Evolutionary conservation across 2,329 filamentous ascomycete species (phyloP).

Genomic region (Clarireedia sp.): DNA sequence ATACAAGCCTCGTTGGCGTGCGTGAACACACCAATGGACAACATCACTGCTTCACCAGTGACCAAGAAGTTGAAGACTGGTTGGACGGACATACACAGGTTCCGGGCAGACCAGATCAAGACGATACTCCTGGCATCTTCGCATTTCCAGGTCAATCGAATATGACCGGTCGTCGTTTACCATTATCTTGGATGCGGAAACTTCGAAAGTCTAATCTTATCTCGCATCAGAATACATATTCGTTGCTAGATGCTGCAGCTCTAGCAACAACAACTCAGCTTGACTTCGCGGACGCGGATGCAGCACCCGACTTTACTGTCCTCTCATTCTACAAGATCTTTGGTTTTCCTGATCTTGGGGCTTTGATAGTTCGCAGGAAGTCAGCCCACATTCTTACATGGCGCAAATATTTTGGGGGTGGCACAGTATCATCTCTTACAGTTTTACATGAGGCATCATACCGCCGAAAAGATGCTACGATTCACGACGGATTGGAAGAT

Average conservation of each 20-base stretch:
- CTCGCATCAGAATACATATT: constrained; percentile 41
- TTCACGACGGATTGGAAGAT: constrained; percentile 81
- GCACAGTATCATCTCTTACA: constrained; percentile 83
- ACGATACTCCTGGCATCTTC: constrained; percentile 44
- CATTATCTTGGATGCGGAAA: constrained; percentile 56
- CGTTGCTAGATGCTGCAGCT: constrained; percentile 79
- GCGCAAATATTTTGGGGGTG: constrained; percentile 82
- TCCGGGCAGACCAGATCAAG: constrained; percentile 24
- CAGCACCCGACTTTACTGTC: constrained; percentile 74
- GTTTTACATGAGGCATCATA: constrained; percentile 66
- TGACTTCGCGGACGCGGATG: constrained; percentile 53
- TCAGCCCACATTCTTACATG: constrained; percentile 55
- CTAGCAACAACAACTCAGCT: constrained; percentile 69
- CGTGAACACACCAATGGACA: constrained; percentile 61
- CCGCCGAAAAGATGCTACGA: constrained; percentile 64
- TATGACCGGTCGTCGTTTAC: constrained; percentile 41
- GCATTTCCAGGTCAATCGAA: constrained; percentile 71
- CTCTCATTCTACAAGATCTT: constrained; percentile 94
- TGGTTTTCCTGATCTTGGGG: constrained; percentile 85
- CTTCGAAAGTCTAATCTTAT: constrained; percentile 33
- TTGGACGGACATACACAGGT: constrained; percentile 32
- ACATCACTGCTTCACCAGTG: constrained; percentile 51
- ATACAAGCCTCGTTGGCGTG: constrained; percentile 80
- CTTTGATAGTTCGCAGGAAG: constrained; percentile 67
- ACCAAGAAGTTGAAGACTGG: constrained; percentile 59